Conservation (phyloP, 2,329 filamentous ascomycete species). For the Didymella sp. region DNA sequence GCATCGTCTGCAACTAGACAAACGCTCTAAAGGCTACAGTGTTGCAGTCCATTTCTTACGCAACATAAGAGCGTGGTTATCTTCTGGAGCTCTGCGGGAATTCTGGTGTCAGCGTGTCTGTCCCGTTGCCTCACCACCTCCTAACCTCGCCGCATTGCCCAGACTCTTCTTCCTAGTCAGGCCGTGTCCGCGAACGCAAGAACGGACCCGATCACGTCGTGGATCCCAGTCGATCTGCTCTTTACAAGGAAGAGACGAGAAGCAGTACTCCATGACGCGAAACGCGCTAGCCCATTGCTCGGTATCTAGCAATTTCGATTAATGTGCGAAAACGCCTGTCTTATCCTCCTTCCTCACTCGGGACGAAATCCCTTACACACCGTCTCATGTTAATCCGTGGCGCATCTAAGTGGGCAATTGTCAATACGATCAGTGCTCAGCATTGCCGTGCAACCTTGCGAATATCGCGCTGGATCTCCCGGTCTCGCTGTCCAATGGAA, state of each 20-base stretch:
- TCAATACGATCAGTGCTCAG: constrained; percentile 14
- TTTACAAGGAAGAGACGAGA: constrained; percentile 4
- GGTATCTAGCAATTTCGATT: constrained; percentile 18
- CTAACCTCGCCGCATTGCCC: constrained; percentile 9
- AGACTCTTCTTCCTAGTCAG: constrained; percentile 4
- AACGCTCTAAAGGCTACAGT: no score
- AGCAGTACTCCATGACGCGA: constrained; percentile 10
- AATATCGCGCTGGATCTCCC: constrained; percentile 16
- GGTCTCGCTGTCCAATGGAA: constrained; percentile 4
- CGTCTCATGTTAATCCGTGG: constrained; percentile 22
- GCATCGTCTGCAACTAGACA: no score
- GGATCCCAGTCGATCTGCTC: constrained; percentile 9
- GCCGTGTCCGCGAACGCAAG: constrained; percentile 6
- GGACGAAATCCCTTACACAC: constrained; percentile 13
- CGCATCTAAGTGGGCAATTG: constrained; percentile 9
- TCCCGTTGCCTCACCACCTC: background rate
- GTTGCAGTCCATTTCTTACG: no score
- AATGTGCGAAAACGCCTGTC: constrained; percentile 15
- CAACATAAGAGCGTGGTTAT: no score
- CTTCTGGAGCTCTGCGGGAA: background rate
- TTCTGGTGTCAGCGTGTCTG: background rate
- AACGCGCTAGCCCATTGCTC: constrained; percentile 16
- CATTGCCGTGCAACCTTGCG: constrained; percentile 12
- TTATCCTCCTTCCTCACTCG: constrained; percentile 21
- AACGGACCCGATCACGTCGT: constrained; percentile 3